phyloP scores from a whole-genome alignment of 169 alveolate species.

The Cryptosporidium muris region DNA sequence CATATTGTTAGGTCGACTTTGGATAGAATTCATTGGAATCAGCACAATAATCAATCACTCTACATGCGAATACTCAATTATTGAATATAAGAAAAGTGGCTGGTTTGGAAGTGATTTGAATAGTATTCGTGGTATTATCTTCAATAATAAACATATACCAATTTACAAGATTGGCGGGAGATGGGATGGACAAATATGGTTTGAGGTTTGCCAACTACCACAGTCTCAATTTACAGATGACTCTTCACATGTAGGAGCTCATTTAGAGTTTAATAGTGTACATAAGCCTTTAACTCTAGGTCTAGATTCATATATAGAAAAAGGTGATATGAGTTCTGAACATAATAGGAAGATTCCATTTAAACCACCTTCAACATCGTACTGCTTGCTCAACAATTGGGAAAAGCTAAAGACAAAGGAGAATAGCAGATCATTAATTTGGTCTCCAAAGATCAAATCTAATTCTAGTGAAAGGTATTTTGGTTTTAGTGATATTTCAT shows the following conservation, averaged over 20 bases:
- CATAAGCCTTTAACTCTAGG: no score
- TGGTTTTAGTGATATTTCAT: conserved; percentile 85
- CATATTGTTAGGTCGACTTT: conserved; percentile 87
- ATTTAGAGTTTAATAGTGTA: background rate
- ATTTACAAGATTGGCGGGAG: conserved; percentile 63
- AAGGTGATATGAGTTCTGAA: background rate
- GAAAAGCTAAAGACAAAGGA: conserved; percentile 30
- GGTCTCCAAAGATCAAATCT: conserved; percentile 82
- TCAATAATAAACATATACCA: conserved; percentile 23
- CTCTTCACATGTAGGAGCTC: background rate
- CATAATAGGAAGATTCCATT: background rate
- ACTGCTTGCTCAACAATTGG: conserved; percentile 40
- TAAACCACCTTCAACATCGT: background rate
- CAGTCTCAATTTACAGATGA: background rate
- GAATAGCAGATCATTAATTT: conserved; percentile 44
- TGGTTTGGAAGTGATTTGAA: conserved; percentile 66
- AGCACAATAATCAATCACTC: conserved; percentile 38
- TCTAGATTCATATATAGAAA: background rate
- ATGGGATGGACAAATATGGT: conserved; percentile 69
- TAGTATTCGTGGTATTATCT: conserved; percentile 42
- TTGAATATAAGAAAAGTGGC: conserved; percentile 62
- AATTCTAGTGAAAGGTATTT: conserved; percentile 77
- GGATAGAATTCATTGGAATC: conserved; percentile 82
- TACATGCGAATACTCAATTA: conserved; percentile 44
- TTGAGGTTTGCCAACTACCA: conserved; percentile 19